Evolutionary conservation across 2,329 filamentous ascomycete species (phyloP).

Genomic region (Neopestalotiopsis clavispora): DNA sequence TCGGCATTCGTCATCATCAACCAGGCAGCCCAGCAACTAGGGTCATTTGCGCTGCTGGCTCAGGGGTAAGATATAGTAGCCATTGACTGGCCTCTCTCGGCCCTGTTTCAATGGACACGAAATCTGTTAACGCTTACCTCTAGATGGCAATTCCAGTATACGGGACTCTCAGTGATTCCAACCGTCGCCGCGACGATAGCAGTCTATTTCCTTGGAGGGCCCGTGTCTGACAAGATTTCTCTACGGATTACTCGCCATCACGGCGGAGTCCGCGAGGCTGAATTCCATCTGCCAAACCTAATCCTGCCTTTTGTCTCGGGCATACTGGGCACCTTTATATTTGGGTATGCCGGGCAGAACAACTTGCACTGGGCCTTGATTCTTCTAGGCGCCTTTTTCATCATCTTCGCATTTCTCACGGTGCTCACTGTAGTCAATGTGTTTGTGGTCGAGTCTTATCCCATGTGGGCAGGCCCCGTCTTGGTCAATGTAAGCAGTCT

Average conservation of each 20-base stretch:
- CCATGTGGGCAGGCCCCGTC: constrained; percentile 29
- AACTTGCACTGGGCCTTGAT: constrained; percentile 26
- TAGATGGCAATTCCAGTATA: constrained; percentile 22
- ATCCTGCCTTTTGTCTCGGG: constrained; percentile 28
- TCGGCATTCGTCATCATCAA: constrained; percentile 22
- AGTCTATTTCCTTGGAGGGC: constrained; percentile 36
- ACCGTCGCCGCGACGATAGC: constrained; percentile 22
- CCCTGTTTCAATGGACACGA: background rate
- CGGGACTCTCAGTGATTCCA: constrained; percentile 23
- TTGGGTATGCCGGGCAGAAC: constrained; percentile 29
- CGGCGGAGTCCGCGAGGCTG: constrained; percentile 30
- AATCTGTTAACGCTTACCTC: constrained; percentile 6
- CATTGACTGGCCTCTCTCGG: background rate
- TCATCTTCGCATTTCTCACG: constrained; percentile 28
- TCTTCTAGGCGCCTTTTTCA: constrained; percentile 28
- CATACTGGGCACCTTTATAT: constrained; percentile 28
- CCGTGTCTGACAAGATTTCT: constrained; percentile 35
- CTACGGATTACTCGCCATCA: constrained; percentile 26
- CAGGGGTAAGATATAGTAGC: constrained; percentile 18
- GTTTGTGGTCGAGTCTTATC: constrained; percentile 33
- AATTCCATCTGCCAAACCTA: constrained; percentile 32
- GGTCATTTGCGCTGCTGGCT: constrained; percentile 20
- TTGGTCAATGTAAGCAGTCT: constrained; percentile 29
- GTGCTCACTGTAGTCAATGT: constrained; percentile 28
- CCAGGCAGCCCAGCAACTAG: constrained; percentile 19